These are phyloP conservation scores for Salix brachista DNA, from an alignment of 345 rosid species.

Conservation along the genomic window DNA sequence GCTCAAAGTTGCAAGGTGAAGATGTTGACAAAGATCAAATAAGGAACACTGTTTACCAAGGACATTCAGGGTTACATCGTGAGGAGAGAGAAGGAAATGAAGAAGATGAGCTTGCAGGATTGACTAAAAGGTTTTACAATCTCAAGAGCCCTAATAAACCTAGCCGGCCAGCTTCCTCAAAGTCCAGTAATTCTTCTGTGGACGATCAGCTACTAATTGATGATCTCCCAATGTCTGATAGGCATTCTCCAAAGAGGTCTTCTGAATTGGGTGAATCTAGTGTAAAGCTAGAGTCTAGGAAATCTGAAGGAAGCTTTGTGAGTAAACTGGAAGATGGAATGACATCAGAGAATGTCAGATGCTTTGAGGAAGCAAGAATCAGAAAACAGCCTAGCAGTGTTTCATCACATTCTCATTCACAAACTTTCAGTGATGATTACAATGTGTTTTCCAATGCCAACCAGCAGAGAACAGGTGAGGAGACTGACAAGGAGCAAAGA, in stretches of 20 bases:
- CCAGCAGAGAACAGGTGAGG: constrained; percentile 12
- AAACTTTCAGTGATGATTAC: constrained; percentile 32
- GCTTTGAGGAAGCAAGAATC: constrained; percentile 26
- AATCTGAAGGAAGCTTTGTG: constrained; percentile 27
- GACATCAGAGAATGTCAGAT: constrained; percentile 19
- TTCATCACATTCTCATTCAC: constrained; percentile 40
- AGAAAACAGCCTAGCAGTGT: constrained; percentile 37
- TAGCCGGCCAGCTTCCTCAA: constrained; percentile 24
- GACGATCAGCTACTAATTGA: constrained; percentile 11
- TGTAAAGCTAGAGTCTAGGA: constrained; percentile 36
- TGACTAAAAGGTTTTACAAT: constrained; percentile 25
- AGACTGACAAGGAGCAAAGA: constrained; percentile 37
- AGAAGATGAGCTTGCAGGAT: constrained; percentile 24
- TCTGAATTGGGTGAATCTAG: constrained; percentile 33
- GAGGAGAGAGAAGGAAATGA: constrained; percentile 19
- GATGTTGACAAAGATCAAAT: constrained; percentile 21
- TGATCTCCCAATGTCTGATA: constrained; percentile 26
- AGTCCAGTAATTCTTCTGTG: constrained; percentile 26
- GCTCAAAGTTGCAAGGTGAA: constrained; percentile 29
- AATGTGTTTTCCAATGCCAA: constrained; percentile 27
- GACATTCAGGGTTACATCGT: constrained; percentile 19
- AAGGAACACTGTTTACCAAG: constrained; percentile 13
- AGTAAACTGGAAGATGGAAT: constrained; percentile 14
- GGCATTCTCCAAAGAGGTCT: constrained; percentile 43
- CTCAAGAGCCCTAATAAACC: constrained; percentile 22